Base-by-base conservation (phyloP, 345 rosid genomes). In the Eucalyptus regnans region DNA sequence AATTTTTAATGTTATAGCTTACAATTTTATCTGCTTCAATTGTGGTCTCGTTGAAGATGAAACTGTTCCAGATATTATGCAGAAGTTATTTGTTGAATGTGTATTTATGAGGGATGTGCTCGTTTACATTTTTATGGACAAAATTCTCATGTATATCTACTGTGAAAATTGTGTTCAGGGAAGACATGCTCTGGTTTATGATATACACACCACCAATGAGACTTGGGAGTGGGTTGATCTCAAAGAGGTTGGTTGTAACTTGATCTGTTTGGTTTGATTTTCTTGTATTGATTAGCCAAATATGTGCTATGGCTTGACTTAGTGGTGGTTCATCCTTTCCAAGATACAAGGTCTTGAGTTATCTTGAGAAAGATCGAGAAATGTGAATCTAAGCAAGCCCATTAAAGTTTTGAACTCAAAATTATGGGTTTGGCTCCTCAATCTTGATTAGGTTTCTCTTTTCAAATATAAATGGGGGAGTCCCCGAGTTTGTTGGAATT, bases 211-310 rank as follows among this genome's bases (percentile, higher is more conserved):
- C 8, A 90, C 89, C 86, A 94, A 92, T 88, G 98, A 95, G 91
- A 95, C 99, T 17, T 96, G 97, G 98, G 99, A 98, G 90, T 97
- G 99, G 99, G 99, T 97, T 88, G 94, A 98, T 91, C 96, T 98
- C 54, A 96, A 96, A 91, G 99, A 96, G 94, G 99, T 84, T 13
- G 41, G 31, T 76, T n/a, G n/a, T 80, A 29, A 23, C 87, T 84
- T 58, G 50, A n/a, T 84, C 62, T 18, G 22, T 48, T 23, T 51
- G 37, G 37, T 52, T 23, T 80, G 7, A 81, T 60, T 60, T 54
- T n/a, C 33, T 87, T n/a, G 49, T 16, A 44, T 43, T 41, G 48
- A 76, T 58, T 27, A 50, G 56, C 51, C 86, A 27, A 25, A 48
- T 31, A 52, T 17, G 29, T 86, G 33, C 44, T 33, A 27, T 31